phyloP scores from a whole-genome alignment of 139 green algal species.

The Parachlorella kessleri region DNA sequence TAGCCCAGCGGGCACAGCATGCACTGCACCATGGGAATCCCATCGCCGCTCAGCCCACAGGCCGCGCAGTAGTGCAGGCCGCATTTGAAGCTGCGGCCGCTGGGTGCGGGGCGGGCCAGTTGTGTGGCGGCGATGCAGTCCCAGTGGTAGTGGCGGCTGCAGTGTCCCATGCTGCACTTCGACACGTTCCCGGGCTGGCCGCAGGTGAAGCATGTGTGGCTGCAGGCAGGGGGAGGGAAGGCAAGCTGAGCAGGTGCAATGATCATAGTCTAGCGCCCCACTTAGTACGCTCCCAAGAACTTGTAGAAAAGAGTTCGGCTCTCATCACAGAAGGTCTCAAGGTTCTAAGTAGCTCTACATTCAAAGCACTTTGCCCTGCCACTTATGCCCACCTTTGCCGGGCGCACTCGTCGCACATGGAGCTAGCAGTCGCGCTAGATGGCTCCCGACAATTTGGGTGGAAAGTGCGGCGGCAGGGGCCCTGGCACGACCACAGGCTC shows the following conservation, averaged over 20 bases:
- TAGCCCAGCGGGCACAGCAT: conserved; percentile 39
- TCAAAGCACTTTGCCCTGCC: no score
- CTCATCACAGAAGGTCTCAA: no score
- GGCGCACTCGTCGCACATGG: conserved; percentile 28
- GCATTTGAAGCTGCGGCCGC: conserved; percentile 14
- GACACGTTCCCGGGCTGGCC: conserved; percentile 14
- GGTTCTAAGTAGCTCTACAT: no score
- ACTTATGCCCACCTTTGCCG: conserved; percentile 8
- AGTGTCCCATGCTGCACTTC: conserved; percentile 45
- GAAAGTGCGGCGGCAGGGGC: conserved; percentile 29
- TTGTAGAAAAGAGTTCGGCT: no score
- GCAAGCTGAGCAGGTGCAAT: no score
- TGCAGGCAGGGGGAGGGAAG: background rate
- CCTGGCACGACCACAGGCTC: conserved; percentile 22
- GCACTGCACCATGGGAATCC: conserved; percentile 47
- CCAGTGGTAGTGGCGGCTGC: conserved; percentile 41
- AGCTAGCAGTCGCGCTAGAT: background rate
- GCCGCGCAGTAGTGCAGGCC: conserved; percentile 48
- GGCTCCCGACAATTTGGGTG: conserved; percentile 24
- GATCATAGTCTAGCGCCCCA: no score
- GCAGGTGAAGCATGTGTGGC: conserved; percentile 36
- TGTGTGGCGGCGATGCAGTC: conserved; percentile 21
- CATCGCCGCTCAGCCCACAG: conserved; percentile 44
- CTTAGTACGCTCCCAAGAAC: no score
- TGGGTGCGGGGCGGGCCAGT: conserved; percentile 2